Conservation (phyloP, 495 filamentous ascomycete species). For the Cercophora scortea region DNA sequence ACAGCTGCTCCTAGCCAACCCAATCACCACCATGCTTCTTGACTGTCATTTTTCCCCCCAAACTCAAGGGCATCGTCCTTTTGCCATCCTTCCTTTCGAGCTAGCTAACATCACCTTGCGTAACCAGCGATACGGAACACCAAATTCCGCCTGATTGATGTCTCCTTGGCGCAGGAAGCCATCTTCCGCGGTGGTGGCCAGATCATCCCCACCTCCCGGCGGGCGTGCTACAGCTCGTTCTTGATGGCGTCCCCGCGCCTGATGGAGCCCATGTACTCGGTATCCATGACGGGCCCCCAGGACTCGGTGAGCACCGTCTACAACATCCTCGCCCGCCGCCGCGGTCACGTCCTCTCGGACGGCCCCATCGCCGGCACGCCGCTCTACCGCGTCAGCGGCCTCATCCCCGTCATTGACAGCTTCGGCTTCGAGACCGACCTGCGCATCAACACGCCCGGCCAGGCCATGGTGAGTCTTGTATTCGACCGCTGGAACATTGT, state of each 20-base stretch:
- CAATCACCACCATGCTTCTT: too few relatives aligned
- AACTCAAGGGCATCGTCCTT: neutral
- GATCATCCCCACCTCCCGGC: slow-evolving; percentile 89
- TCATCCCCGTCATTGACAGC: slow-evolving; percentile 91
- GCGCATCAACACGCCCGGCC: slow-evolving; percentile 89
- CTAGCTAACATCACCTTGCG: neutral
- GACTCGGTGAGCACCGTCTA: slow-evolving; percentile 84
- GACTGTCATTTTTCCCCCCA: neutral
- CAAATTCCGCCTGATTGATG: slow-evolving; percentile 90
- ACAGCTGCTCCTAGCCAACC: neutral
- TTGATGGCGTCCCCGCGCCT: slow-evolving; percentile 92
- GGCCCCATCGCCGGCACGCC: slow-evolving; percentile 91
- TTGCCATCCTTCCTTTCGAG: neutral
- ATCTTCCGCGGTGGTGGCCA: slow-evolving; percentile 94
- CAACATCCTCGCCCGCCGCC: slow-evolving; percentile 78
- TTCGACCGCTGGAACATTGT: slow-evolving; percentile 96
- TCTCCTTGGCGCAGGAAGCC: slow-evolving; percentile 75
- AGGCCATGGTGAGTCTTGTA: slow-evolving; percentile 80
- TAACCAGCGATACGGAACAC: slow-evolving; percentile 81
- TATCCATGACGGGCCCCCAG: slow-evolving; percentile 86
- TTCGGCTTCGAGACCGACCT: slow-evolving; percentile 98
- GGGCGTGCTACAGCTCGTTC: slow-evolving; percentile 90
- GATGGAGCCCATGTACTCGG: slow-evolving; percentile 92
- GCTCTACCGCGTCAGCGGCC: slow-evolving; percentile 81
- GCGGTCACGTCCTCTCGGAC: slow-evolving; percentile 89